Evolutionary conservation across 2,329 filamentous ascomycete genomes (phyloP).

Genomic region (Xylariales sp.): DNA sequence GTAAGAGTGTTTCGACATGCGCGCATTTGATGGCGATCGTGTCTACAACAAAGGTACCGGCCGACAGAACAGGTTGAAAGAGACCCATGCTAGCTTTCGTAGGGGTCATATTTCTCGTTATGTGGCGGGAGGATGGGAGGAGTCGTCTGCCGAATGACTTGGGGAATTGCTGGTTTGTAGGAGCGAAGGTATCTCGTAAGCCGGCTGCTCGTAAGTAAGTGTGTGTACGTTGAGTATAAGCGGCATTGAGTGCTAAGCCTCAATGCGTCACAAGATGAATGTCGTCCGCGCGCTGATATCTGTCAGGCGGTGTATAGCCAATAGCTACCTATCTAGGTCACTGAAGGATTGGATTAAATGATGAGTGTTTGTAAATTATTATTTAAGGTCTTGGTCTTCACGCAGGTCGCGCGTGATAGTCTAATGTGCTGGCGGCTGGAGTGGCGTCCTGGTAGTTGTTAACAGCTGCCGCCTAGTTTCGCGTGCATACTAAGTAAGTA

Average conservation of each 20-base stretch:
- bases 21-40: constrained; percentile 1
- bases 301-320: too few relatives aligned
- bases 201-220: background rate
- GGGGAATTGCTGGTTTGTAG: constrained; percentile 4
- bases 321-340: too few relatives aligned
- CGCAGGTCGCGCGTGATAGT: too few relatives aligned
- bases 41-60: constrained; percentile 3
- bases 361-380: too few relatives aligned
- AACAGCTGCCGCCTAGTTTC: too few relatives aligned
- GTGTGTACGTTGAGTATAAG: constrained; percentile 1
- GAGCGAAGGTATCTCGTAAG: background rate
- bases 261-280: background rate
- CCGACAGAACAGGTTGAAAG: constrained; percentile 2
- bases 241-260: constrained; percentile 5
- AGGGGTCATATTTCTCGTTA: constrained; percentile 2
- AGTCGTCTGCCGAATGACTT: constrained; percentile 1
- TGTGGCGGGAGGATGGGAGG: background rate
- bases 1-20: constrained; percentile 4
- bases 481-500: too few relatives aligned
- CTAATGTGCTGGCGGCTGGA: too few relatives aligned
- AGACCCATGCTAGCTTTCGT: constrained; percentile 1
- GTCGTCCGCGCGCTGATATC: too few relatives aligned
- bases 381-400: too few relatives aligned
- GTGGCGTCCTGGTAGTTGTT: too few relatives aligned
- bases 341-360: too few relatives aligned